A percentile compares a stretch with the other conserved stretches of the same genome.
phyloP scores from a whole-genome alignment of 2,329 filamentous ascomycete genomes.

The Epichloe sp. region DNA sequence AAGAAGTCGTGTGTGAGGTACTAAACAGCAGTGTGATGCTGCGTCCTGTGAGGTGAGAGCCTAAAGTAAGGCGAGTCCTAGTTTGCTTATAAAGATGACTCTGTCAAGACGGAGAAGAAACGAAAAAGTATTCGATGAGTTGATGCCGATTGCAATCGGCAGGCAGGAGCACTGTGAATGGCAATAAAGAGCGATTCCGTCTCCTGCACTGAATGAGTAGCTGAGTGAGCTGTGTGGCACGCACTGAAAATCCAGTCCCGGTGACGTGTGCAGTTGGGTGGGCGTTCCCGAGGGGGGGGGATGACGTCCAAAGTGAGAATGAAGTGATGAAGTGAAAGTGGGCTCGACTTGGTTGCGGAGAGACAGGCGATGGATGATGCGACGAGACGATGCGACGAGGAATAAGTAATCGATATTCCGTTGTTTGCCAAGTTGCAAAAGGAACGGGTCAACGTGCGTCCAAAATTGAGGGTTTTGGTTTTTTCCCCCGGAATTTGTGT shows the following conservation, averaged over 20 bases:
- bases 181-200: neutral
- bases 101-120: neutral
- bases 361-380: neutral
- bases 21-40: neutral
- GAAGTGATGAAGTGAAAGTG: constrained; percentile 2
- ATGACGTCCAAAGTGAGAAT: constrained; percentile 2
- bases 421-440: constrained; percentile 7
- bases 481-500: neutral
- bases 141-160: neutral
- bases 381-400: neutral
- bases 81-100: neutral
- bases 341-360: neutral
- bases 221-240: neutral
- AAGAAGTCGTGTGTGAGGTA: neutral
- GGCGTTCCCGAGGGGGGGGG: neutral
- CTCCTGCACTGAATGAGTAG: neutral
- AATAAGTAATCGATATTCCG: neutral
- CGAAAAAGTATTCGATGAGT: neutral
- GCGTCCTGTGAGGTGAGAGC: neutral
- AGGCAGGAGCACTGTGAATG: neutral
- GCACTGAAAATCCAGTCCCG: constrained; percentile 10
- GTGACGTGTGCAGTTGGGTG: neutral
- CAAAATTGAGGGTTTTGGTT: neutral
- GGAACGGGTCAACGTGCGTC: constrained; percentile 18
- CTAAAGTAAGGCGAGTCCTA: neutral